Percentiles rank a stretch among this genome's conserved stretches.
These are phyloP conservation scores for Danielia oregonensis DNA, from an alignment of 805 yeast species.

Conservation along the genomic window DNA sequence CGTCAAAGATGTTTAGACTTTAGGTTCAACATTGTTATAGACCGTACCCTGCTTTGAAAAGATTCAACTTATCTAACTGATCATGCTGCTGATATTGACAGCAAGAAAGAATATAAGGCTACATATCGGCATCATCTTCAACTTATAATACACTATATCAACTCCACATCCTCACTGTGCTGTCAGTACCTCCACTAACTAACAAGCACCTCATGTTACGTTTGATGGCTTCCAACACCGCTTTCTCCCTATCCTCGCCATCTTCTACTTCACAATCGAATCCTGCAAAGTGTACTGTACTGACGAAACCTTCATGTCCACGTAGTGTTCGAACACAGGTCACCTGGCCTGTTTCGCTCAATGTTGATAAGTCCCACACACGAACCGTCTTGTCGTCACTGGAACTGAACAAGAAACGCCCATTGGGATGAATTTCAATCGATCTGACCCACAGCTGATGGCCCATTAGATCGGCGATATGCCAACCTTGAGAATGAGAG, in stretches of 20 bases:
- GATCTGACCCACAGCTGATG: constrained; percentile 87
- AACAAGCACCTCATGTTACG: constrained; percentile 57
- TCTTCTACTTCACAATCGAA: constrained; percentile 21
- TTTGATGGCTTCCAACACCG: constrained; percentile 30
- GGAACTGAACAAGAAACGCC: constrained; percentile 62
- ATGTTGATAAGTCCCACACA: constrained; percentile 65
- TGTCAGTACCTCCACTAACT: constrained; percentile 63
- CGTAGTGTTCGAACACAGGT: constrained; percentile 44
- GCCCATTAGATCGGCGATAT: constrained; percentile 57
- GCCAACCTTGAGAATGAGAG: constrained; percentile 55
- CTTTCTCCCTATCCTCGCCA: constrained; percentile 14
- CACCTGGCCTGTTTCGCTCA: constrained; percentile 41
- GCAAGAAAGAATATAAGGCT: too few species aligned
- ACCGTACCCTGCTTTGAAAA: not conserved
- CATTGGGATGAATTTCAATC: constrained; percentile 69
- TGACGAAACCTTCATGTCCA: constrained; percentile 77
- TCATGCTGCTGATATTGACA: too few species aligned
- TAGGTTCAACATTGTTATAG: not conserved
- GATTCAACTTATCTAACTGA: too few species aligned
- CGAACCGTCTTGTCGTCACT: constrained; percentile 76
- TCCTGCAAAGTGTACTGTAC: constrained; percentile 53
- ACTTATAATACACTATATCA: too few species aligned
- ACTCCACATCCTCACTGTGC: constrained; percentile 53
- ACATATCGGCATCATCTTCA: too few species aligned
- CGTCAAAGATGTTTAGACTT: constrained; percentile 27